Base-by-base conservation (phyloP, 805 yeast species). In the Sugiyamaella valdiviana region DNA sequence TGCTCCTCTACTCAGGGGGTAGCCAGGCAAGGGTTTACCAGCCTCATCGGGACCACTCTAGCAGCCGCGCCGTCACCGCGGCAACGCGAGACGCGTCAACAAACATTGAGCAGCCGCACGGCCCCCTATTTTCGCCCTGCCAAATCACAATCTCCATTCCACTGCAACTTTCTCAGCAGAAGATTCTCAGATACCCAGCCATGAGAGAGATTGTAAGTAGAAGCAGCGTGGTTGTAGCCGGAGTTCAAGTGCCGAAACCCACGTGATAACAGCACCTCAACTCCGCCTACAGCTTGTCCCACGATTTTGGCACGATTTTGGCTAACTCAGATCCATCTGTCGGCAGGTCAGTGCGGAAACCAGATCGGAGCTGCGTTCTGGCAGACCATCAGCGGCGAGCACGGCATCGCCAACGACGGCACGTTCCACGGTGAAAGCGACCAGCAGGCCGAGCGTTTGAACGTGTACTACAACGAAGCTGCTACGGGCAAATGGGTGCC, bases 341-440 rank as follows among this genome's bases (percentile, higher is more conserved):
- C 97, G 51, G 84, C 96, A 50, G 98, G 98, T 71, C 98, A 90
- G 76, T 89, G 97, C 80, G 96, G 97, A 81, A 90, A 90, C 79
- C 98, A 90, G 74, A 88, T 90, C 60, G 60, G 68, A 16, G 60
- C 65, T 35, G 69, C 74, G 15, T 68, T 70, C 54, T 75, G 68
- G 73, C 64, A 68, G 48, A 67, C 71, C 26, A 70, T 70, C 47
- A 57, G 62, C 48, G 62, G 51, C 23, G 74, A 70, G 54, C 74
- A 70, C 49, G 72, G 72, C 23, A 66, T 70, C 45, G 71, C 66
- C 52, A 53, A 51, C 42, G 51, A 55, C 36, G 73, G 73, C 38
- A 56, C 39, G 43, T 62, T 57, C 53, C 54, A 36, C 42, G 64
- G 62, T 16, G 53, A 48, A 38, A 50, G 53, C 45, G 58, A 56